Evolutionary conservation across 23 red algal species (phyloP), one percentile per base, ranked within the genome.

Genomic region (Gracilaria domingensis): DNA sequence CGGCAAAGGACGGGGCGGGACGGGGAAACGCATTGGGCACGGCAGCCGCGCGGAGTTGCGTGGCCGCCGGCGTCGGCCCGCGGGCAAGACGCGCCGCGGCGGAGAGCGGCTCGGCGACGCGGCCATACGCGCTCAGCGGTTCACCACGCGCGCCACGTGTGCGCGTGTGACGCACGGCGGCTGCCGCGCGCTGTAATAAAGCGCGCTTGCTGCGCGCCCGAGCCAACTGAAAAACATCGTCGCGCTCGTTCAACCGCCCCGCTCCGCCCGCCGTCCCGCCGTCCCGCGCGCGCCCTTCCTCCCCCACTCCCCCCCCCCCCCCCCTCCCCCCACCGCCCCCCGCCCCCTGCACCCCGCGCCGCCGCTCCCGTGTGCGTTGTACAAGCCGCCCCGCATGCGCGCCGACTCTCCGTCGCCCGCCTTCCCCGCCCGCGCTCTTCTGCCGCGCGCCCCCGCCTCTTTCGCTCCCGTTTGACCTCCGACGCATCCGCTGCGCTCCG

Each of bases 101-200:
- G 49, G 17, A 53, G 49, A 17, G 49, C 49, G 49, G 11, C 11
- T n/a, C n/a, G n/a, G n/a, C n/a, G n/a, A n/a, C n/a, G n/a, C n/a
- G n/a, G n/a, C n/a, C n/a, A n/a, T n/a, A n/a, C n/a, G n/a, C n/a
- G n/a, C n/a, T n/a, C 11, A 11, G 42, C 42, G 11, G 79, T 57
- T 82, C 54, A 58, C 54, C 54, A 58, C 54, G 54, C 54, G 54
- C 60, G 16, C 60, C 60, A 65, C 60, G 60, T 65, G 60, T 21
- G 23, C 60, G 60, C 60, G 60, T 65, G 60, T 65, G 55, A 4
- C 55, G 55, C 20, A 4, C 55, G 4, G 55, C n/a, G 7, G 55
- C 55, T 20, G 55, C 55, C 2, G 20, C n/a, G 55, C 7, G 55
- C n/a, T 59, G 55, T n/a, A 59, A 59, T n/a, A 20, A 59, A 20